Conservation (phyloP, 257 asterid species). For the Solanum habrochaites region DNA sequence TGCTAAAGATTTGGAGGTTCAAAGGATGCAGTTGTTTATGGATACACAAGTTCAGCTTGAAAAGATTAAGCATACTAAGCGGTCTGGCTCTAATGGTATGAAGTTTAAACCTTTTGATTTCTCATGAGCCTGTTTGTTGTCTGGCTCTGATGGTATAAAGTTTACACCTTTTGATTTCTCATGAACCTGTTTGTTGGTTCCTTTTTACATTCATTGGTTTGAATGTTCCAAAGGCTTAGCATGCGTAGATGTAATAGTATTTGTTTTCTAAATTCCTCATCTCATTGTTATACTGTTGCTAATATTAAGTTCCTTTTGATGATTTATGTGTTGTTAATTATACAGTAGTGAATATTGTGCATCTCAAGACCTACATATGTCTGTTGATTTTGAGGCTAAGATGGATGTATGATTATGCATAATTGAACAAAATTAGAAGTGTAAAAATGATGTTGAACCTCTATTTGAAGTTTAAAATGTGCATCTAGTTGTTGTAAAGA, state of each 20-base stretch:
- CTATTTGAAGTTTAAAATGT: background rate
- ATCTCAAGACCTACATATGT: background rate
- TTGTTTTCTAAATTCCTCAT: background rate
- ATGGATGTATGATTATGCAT: background rate
- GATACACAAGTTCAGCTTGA: conserved; percentile 62
- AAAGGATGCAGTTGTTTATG: conserved; percentile 70
- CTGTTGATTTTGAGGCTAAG: background rate
- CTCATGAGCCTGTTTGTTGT: background rate
- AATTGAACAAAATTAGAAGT: background rate
- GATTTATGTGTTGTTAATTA: background rate
- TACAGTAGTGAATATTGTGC: background rate
- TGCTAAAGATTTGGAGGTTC: conserved; percentile 79
- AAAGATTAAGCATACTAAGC: conserved; percentile 44
- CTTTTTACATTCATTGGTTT: background rate
- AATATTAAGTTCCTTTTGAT: background rate
- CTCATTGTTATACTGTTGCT: background rate
- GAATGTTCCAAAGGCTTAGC: background rate
- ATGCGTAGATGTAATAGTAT: background rate
- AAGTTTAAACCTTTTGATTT: background rate
- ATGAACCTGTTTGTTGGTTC: background rate
- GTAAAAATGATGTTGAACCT: background rate
- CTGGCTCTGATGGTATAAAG: conserved; percentile 55
- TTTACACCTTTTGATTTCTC: background rate
- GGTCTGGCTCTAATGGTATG: conserved; percentile 57
- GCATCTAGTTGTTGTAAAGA: background rate